Percentiles rank a stretch among this genome's conserved stretches.
Conservation (phyloP, 129 eudicot species). For the Tagetes erecta region DNA sequence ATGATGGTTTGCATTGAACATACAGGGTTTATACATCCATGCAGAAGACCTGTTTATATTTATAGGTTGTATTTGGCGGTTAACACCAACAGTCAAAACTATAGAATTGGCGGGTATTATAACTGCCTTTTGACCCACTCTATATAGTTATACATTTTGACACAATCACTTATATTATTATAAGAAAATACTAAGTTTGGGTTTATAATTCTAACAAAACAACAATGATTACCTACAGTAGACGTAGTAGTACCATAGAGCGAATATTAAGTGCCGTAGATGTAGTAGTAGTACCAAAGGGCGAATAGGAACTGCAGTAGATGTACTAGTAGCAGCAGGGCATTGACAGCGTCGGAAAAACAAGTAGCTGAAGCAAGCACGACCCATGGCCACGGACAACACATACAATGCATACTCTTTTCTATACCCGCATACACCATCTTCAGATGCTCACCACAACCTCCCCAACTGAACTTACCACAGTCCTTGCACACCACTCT, state of each 20-base stretch:
- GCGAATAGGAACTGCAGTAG: slow-evolving; percentile 1
- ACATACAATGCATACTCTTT: slow-evolving; percentile 58
- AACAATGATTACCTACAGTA: not conserved
- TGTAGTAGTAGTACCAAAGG: not conserved
- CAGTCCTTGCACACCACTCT: slow-evolving; percentile 59
- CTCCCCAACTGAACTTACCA: slow-evolving; percentile 66
- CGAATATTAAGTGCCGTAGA: slow-evolving; percentile 13
- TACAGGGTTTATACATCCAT: too few species aligned
- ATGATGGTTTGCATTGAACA: too few species aligned
- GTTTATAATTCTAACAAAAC: not conserved
- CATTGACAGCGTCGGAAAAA: slow-evolving; percentile 22
- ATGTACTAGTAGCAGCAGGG: not conserved
- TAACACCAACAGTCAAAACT: too few species aligned
- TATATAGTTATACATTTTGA: too few species aligned
- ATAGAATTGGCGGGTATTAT: too few species aligned
- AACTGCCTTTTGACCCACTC: too few species aligned
- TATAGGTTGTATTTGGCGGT: too few species aligned
- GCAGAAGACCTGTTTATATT: too few species aligned
- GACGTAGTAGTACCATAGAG: too few species aligned
- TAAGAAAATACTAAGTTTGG: too few species aligned
- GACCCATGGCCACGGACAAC: slow-evolving; percentile 78
- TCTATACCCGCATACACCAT: slow-evolving; percentile 49
- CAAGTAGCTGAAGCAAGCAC: slow-evolving; percentile 38
- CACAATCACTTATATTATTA: too few species aligned
- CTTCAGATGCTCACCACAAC: slow-evolving; percentile 63